Evolutionary conservation across 2,329 filamentous ascomycete genomes (phyloP).

Genomic region (Botrytis pseudocinerea): DNA sequence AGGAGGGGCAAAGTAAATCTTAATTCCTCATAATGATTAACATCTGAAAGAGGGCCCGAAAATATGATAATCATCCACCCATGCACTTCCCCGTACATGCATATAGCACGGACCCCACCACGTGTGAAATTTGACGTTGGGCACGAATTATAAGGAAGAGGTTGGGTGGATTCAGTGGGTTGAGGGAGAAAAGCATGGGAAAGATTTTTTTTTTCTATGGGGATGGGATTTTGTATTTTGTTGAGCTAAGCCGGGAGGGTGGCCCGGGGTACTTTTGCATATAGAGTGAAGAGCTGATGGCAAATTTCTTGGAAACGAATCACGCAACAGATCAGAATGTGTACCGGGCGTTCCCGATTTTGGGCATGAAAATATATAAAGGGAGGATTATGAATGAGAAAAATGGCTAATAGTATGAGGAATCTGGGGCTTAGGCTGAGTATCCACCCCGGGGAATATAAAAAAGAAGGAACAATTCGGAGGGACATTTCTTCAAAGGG

Average conservation of each 20-base stretch:
- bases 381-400: background rate
- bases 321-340: background rate
- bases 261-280: background rate
- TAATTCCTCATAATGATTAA: background rate
- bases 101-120: constrained; percentile 8
- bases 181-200: background rate
- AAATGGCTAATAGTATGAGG: background rate
- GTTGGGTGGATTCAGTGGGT: constrained; percentile 2
- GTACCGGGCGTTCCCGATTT: constrained; percentile 15
- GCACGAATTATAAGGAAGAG: background rate
- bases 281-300: background rate
- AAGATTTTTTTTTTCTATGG: background rate
- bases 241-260: background rate
- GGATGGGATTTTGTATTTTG: background rate
- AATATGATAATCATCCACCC: constrained; percentile 2
- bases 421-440: constrained; percentile 1
- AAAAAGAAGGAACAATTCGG: constrained; percentile 1
- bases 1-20: background rate
- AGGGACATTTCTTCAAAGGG: background rate
- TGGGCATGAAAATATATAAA: constrained; percentile 16
- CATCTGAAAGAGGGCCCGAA: background rate
- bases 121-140: constrained; percentile 11
- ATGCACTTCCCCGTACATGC: constrained; percentile 2
- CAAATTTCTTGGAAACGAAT: background rate
- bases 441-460: background rate